Evolutionary conservation across 352 stramenopile species (phyloP), one percentile per base, ranked within the genome.

Genomic region (Globisporangium apiculatum): DNA sequence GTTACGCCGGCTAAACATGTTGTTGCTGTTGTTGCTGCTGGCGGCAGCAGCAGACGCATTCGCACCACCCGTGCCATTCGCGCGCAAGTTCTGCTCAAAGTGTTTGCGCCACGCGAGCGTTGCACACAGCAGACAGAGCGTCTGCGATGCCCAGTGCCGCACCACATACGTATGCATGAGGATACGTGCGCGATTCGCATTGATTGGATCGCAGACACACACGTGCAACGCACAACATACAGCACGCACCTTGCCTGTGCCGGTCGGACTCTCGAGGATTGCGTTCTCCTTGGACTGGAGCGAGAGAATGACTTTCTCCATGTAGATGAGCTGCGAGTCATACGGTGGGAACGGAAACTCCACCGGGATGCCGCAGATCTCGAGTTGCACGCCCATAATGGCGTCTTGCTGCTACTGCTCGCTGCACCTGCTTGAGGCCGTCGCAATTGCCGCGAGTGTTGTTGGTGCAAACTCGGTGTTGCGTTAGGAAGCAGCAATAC

Each of bases 331-430:
- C 83, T 99, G 97, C 58, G 92, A 97, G 68, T 97, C 79, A 66
- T 99, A 99, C 7, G 97, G 96, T 58, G 86, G 71, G 76, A 98
- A 99, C 24, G 97, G 97, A 67, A 99, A 99, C 61, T 98, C 87
- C 64, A 99, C 89, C 11, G 73, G 53, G 55, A 97, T 86, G 45
- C 86, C 86, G 68, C 81, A 85, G 55, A 97, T 92, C 64, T 94
- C 70, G 47, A 97, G 66, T 67, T 60, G 71, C 58, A 94, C 85
- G 18, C 46, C 52, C 49, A 48, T 60, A 17, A 42, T 17, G 37
- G 14, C 43, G n/a, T 18, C 48, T 40, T 11, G 7, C 51, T n/a
- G n/a, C n/a, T n/a, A n/a, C n/a, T n/a, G n/a, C 12, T 18, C 35
- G 51, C 11, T 10, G 15, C 8, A n/a, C 1, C 1, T 43, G n/a